Percentiles rank a stretch among this genome's conserved stretches.
Evolutionary conservation across 805 yeast genomes (phyloP).

Genomic region (Candida ortonii): DNA sequence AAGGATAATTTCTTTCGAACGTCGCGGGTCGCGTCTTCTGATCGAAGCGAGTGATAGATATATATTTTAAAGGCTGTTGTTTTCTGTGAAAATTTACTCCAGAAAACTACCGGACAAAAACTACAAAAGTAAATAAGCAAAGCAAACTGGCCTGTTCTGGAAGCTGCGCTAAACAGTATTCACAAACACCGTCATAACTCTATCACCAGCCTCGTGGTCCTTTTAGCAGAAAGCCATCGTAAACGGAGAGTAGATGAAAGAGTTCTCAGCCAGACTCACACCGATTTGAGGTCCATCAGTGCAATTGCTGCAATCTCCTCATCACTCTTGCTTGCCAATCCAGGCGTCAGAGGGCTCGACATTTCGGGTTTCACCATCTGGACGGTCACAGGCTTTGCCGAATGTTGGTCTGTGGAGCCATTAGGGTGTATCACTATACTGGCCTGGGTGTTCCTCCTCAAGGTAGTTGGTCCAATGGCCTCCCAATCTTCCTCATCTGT

Average conservation of each 20-base stretch:
- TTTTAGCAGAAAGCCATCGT: too few relatives aligned
- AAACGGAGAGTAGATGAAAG: constrained; percentile 4
- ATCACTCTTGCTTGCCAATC: constrained; percentile 19
- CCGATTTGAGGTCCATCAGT: constrained; percentile 34
- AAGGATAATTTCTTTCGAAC: too few relatives aligned
- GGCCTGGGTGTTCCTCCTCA: constrained; percentile 33
- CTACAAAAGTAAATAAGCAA: too few relatives aligned
- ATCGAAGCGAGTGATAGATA: too few relatives aligned
- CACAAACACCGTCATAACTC: too few relatives aligned
- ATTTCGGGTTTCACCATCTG: constrained; percentile 17
- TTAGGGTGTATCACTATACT: constrained; percentile 22
- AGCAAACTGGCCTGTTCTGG: too few relatives aligned
- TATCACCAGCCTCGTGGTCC: too few relatives aligned
- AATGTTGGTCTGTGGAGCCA: constrained; percentile 12
- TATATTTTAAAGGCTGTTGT: too few relatives aligned
- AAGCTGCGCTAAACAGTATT: too few relatives aligned
- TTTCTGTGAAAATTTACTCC: too few relatives aligned
- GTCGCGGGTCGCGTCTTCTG: too few relatives aligned
- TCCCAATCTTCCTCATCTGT: constrained; percentile 99
- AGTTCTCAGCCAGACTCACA: constrained; percentile 15
- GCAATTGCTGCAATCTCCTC: constrained; percentile 37
- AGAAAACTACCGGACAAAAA: too few relatives aligned
- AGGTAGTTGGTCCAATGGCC: constrained; percentile 73
- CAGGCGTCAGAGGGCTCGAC: constrained; percentile 14
- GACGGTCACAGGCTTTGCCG: constrained; percentile 12